Base-by-base conservation (phyloP, 228 moss, liverwort and hornwort genomes). In the Sphagnum magellanicum region DNA sequence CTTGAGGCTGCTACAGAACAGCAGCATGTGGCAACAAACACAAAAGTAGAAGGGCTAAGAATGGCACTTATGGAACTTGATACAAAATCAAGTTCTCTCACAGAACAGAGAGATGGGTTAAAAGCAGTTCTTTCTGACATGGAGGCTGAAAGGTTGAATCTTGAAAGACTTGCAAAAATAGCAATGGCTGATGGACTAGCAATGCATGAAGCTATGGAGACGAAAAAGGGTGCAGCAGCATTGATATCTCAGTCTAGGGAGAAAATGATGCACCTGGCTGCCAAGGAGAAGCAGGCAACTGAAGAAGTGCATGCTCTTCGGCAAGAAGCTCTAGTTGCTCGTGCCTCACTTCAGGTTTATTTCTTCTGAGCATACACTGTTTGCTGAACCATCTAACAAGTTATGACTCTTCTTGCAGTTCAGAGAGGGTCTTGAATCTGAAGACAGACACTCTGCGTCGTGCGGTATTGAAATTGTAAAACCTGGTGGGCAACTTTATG, bases 251-350 rank as follows among this genome's bases (percentile, higher is more conserved):
- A 70, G 50, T 81, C 73, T 64, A 78, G 78, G 63, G 65, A 74
- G 66, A 85, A 70, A 47, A 78, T 63, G 59, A 50, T 75, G 53
- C 81, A 85, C 59, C 76, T 85, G 50, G 76, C 59, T 13, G 70
- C 70, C 63, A 79, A 81, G 60, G 84, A 85, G 71, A 78, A 76
- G 70, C 73, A 73, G 52, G 75, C 78, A 52, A 70, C 70, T 51
- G 71, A 72, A 76, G 78, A 81, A 48, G 73, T 73, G 58, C 73
- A 78, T 16, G 47, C 73, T n/a, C 81, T 85, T 68, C 84, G 81
- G 8, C 61, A 81, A 65, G 73, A 76, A 69, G 73, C 81, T 32
- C 59, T 71, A 32, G 75, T 76, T 66, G 71, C 70, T 15, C 71
- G 84, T 65, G 16, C 68, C 69, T 62, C 69, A 61, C 75, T 85